These are phyloP conservation scores for Globisporangium cederbergense DNA, from an alignment of 352 stramenopile species.

Conservation along the genomic window DNA sequence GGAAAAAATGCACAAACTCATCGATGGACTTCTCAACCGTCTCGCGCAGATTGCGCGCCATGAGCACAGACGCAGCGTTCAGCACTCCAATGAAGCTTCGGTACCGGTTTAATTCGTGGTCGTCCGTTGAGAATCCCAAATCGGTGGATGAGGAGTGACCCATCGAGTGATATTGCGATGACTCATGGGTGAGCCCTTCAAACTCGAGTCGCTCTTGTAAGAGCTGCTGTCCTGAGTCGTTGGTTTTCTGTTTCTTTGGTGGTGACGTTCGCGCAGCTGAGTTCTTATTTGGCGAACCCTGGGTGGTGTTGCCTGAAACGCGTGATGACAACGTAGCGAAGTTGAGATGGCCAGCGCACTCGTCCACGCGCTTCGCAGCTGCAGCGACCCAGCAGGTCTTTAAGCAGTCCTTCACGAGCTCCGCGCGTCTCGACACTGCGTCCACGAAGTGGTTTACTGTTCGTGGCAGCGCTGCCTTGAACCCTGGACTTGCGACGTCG, in stretches of 20 bases:
- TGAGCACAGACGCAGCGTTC: conserved; percentile 81
- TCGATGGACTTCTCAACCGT: conserved; percentile 83
- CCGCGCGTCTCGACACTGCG: conserved; percentile 65
- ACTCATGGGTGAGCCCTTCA: conserved; percentile 28
- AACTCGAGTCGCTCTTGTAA: conserved; percentile 50
- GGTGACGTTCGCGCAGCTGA: not conserved
- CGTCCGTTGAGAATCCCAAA: conserved; percentile 18
- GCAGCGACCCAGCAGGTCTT: conserved; percentile 81
- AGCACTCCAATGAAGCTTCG: conserved; percentile 68
- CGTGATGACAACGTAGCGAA: conserved; percentile 14
- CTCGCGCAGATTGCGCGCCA: conserved; percentile 87
- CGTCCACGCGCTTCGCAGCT: conserved; percentile 65
- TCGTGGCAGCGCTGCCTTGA: conserved; percentile 66
- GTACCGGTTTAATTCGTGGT: conserved; percentile 44
- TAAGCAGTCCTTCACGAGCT: conserved; percentile 84
- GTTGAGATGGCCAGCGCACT: conserved; percentile 47
- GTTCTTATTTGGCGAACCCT: conserved; percentile 7
- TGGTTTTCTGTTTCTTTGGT: conserved; percentile 21
- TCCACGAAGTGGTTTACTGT: conserved; percentile 86
- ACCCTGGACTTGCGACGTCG: conserved; percentile 63
- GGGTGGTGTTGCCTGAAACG: not conserved
- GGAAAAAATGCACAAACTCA: conserved; percentile 71
- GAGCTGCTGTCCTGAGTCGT: conserved; percentile 26
- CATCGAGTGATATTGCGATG: not conserved
- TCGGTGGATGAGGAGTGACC: conserved; percentile 8